These are phyloP conservation scores for Handroanthus guayacan DNA, from an alignment of 257 asterid species.

Conservation along the genomic window DNA sequence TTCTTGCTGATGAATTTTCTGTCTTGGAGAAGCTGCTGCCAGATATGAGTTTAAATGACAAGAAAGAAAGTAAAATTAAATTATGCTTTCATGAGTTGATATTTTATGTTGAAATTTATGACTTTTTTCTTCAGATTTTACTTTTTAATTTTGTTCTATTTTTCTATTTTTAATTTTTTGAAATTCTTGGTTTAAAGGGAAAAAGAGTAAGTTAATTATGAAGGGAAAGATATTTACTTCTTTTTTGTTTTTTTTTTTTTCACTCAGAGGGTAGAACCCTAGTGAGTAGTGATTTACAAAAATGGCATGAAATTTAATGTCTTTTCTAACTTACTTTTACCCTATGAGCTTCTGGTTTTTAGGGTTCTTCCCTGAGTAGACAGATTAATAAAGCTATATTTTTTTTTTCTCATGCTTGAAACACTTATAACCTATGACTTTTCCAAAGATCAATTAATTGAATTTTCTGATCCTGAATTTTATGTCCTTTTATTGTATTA, in stretches of 20 bases:
- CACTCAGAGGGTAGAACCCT: conserved; percentile 38
- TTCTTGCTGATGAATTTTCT: conserved; percentile 30
- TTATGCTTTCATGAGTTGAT: conserved; percentile 21
- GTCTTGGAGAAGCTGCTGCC: background rate
- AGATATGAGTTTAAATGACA: conserved; percentile 19
- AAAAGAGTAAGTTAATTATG: too few relatives aligned
- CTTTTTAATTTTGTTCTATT: background rate
- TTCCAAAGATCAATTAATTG: background rate
- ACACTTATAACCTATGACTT: background rate
- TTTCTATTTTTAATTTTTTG: background rate
- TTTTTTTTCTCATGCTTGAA: background rate
- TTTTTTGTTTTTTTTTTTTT: background rate
- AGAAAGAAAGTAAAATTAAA: conserved; percentile 12
- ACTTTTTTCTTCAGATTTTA: background rate
- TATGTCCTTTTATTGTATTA: conserved; percentile 18
- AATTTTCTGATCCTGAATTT: background rate
- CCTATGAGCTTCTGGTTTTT: conserved; percentile 37
- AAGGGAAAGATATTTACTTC: background rate
- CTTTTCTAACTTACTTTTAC: conserved; percentile 12
- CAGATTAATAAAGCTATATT: background rate
- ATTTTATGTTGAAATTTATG: background rate
- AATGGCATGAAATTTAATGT: conserved; percentile 31
- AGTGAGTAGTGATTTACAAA: conserved; percentile 32
- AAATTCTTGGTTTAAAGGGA: background rate
- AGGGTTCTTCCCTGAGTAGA: conserved; percentile 39